A percentile compares a stretch with the other conserved stretches of the same genome.
Conservation (phyloP, 441 rosid genomes). For the Viola pubescens region DNA sequence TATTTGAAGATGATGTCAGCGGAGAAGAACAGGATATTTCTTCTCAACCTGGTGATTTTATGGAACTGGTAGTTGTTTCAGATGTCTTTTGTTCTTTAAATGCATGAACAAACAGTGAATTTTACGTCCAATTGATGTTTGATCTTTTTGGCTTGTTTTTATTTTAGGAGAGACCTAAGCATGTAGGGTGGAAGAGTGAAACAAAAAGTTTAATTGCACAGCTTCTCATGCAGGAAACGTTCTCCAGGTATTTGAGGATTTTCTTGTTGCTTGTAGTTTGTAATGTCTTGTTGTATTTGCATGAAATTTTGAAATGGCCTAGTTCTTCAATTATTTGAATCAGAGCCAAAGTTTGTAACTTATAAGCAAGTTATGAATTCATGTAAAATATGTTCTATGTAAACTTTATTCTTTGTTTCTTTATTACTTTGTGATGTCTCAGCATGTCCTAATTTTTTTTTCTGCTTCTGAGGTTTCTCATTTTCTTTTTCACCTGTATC, state of each 20-base stretch:
- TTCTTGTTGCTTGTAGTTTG: slow-evolving; percentile 5
- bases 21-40: slow-evolving; percentile 19
- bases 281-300: not conserved
- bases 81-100: not conserved
- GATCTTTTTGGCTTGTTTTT: slow-evolving; percentile 14
- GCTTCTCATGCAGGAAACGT: slow-evolving; percentile 67
- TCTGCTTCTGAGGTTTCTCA: not conserved
- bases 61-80: slow-evolving; percentile 30
- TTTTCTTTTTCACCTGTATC: not conserved
- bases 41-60: slow-evolving; percentile 27
- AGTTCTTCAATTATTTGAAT: too few species aligned
- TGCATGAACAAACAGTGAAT: not conserved
- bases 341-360: too few species aligned
- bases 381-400: too few species aligned
- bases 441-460: not conserved
- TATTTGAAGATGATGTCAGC: slow-evolving; percentile 43
- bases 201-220: slow-evolving; percentile 65
- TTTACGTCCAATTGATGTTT: not conserved
- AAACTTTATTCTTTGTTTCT: not conserved
- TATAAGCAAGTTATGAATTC: too few species aligned
- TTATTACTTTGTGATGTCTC: not conserved
- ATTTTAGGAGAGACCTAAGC: slow-evolving; percentile 21
- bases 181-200: slow-evolving; percentile 31
- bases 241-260: slow-evolving; percentile 54
- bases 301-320: not conserved